Conservation (phyloP, 768 basidiomycete genomes). For the Cubamyces sp. region DNA sequence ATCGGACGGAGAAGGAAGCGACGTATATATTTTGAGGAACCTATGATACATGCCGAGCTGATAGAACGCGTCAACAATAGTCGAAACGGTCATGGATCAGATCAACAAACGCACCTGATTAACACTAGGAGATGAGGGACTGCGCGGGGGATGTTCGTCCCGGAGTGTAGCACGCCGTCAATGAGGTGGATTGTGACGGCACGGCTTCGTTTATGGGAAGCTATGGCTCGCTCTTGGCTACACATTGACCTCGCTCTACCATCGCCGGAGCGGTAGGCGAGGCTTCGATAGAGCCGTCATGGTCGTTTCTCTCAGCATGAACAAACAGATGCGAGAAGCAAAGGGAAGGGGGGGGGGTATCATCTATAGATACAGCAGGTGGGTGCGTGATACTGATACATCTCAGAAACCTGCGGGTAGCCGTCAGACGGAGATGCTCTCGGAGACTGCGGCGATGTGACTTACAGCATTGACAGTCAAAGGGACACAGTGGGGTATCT, state of each 20-base stretch:
- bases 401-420: slow-evolving; percentile 13
- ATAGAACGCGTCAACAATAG: not conserved
- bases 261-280: slow-evolving; percentile 43
- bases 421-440: not conserved
- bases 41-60: not conserved
- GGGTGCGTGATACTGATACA: slow-evolving; percentile 16
- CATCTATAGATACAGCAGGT: slow-evolving; percentile 15
- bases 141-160: slow-evolving; percentile 13
- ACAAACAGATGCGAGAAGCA: not conserved
- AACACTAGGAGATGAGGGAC: not conserved
- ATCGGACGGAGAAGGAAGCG: too few relatives aligned
- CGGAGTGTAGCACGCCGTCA: slow-evolving; percentile 25
- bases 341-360: slow-evolving; percentile 21
- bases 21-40: not conserved
- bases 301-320: not conserved
- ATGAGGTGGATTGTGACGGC: slow-evolving; percentile 14
- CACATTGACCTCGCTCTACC: slow-evolving; percentile 62
- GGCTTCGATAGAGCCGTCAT: slow-evolving; percentile 62
- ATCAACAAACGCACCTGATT: not conserved
- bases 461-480: slow-evolving; percentile 89
- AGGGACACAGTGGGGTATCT: slow-evolving; percentile 87
- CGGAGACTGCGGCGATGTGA: slow-evolving; percentile 12
- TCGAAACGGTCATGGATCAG: not conserved
- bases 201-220: slow-evolving; percentile 21
- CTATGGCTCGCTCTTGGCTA: slow-evolving; percentile 52